Percentiles rank a stretch among this genome's conserved stretches.
Evolutionary conservation across 805 yeast genomes (phyloP).

Genomic region (Metschnikowia hibisci): DNA sequence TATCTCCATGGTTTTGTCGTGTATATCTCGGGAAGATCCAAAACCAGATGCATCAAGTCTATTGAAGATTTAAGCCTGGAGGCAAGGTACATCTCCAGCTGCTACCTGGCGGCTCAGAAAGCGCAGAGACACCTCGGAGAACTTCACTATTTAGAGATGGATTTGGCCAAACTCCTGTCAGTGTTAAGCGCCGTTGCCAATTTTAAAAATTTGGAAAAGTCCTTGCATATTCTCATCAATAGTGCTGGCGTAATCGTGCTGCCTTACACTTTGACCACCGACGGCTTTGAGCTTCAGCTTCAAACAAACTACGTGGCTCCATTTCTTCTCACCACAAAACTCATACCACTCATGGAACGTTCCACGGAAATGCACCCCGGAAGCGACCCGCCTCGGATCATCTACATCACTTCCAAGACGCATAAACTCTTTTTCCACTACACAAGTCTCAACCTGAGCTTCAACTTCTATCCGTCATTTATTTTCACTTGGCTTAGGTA

Average conservation of each 20-base stretch:
- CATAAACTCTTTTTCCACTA: slow-evolving; percentile 51
- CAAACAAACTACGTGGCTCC: slow-evolving; percentile 79
- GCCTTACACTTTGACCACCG: slow-evolving; percentile 62
- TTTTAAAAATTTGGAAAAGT: slow-evolving; percentile 44
- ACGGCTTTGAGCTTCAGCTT: slow-evolving; percentile 72
- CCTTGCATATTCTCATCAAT: slow-evolving; percentile 60
- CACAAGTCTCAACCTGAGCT: slow-evolving; percentile 45
- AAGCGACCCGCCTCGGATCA: slow-evolving; percentile 47
- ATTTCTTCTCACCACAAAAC: slow-evolving; percentile 59
- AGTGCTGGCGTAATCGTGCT: slow-evolving; percentile 81
- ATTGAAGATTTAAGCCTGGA: slow-evolving; percentile 52
- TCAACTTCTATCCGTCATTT: slow-evolving; percentile 59
- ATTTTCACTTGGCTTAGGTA: slow-evolving; percentile 76
- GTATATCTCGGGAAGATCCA: slow-evolving; percentile 70
- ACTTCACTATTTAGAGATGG: slow-evolving; percentile 50
- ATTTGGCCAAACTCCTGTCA: slow-evolving; percentile 40
- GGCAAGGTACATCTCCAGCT: slow-evolving; percentile 36
- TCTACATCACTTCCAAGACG: slow-evolving; percentile 63
- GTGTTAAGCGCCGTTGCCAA: slow-evolving; percentile 43
- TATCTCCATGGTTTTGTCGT: slow-evolving; percentile 75
- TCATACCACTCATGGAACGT: slow-evolving; percentile 51
- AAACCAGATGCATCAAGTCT: slow-evolving; percentile 51
- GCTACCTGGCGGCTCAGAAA: slow-evolving; percentile 22
- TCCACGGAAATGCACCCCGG: slow-evolving; percentile 26
- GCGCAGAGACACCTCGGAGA: slow-evolving; percentile 42